Evolutionary conservation across 2,329 filamentous ascomycete genomes (phyloP).

Genomic region (Trichophyton schoenleinii): DNA sequence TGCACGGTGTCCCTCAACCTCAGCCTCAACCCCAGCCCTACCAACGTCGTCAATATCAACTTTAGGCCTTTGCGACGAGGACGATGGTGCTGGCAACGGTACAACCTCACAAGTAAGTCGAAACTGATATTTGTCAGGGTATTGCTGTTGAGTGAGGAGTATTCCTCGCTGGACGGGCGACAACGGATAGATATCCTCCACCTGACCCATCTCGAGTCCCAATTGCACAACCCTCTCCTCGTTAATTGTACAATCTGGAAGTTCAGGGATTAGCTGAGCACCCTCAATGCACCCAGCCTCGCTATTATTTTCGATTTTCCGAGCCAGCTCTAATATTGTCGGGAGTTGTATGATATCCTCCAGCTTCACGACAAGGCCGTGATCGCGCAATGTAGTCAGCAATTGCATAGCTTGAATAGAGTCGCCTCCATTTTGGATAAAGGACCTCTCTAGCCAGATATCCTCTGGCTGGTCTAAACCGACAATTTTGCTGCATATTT

Average conservation of each 20-base stretch:
- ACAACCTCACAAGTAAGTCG: background rate
- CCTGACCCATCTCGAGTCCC: background rate
- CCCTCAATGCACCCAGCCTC: background rate
- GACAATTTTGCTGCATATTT: background rate
- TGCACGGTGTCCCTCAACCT: background rate
- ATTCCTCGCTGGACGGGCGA: slow-evolving; percentile 30
- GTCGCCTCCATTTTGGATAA: slow-evolving; percentile 13
- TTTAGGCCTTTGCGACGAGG: background rate
- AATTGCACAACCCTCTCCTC: background rate
- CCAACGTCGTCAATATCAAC: background rate
- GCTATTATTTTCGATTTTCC: background rate
- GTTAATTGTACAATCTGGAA: background rate
- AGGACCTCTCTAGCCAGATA: slow-evolving; percentile 1
- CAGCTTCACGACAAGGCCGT: background rate
- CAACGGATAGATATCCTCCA: slow-evolving; percentile 22
- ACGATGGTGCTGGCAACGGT: background rate
- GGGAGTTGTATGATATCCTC: background rate
- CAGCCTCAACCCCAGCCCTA: too few species aligned
- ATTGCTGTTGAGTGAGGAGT: background rate
- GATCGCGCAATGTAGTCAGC: background rate
- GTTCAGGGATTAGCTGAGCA: background rate
- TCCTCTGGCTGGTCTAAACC: background rate
- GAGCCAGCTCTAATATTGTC: background rate
- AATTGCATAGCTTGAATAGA: slow-evolving; percentile 17
- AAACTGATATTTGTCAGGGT: background rate